These are phyloP conservation scores for Hypericum perforatum DNA, from an alignment of 345 rosid species.

Conservation along the genomic window DNA sequence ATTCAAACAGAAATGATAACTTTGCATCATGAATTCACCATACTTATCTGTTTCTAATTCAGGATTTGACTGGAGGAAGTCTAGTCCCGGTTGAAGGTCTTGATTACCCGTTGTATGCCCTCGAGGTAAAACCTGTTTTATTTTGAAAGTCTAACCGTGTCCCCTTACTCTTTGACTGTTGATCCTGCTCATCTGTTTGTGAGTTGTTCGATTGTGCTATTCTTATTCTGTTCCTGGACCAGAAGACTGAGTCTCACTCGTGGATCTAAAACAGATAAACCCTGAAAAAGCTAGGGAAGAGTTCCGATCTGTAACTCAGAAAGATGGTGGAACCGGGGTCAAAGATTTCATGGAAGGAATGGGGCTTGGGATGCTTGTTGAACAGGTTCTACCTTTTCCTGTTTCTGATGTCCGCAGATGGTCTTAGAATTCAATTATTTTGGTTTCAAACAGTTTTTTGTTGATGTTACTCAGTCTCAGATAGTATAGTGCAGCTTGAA, in stretches of 20 bases:
- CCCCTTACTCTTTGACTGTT: constrained; percentile 1
- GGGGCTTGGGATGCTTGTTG: constrained; percentile 92
- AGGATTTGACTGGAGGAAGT: constrained; percentile 91
- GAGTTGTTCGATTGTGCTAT: neutral
- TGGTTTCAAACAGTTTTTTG: no score
- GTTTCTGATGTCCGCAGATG: no score
- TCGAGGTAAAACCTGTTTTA: constrained; percentile 44
- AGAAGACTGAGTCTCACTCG: constrained; percentile 25
- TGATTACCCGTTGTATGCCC: constrained; percentile 84
- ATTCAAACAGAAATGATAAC: constrained; percentile 1
- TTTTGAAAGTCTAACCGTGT: constrained; percentile 4
- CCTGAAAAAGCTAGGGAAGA: constrained; percentile 97
- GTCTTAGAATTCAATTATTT: no score
- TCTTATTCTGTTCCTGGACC: constrained; percentile 1
- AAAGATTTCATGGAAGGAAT: constrained; percentile 97
- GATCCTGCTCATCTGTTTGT: neutral
- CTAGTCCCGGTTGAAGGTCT: constrained; percentile 89
- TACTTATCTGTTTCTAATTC: constrained; percentile 6
- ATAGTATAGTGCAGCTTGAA: no score
- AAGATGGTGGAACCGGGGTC: constrained; percentile 68
- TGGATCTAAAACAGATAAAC: constrained; percentile 52
- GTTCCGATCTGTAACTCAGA: constrained; percentile 60
- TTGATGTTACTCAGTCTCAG: no score
- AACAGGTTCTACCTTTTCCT: constrained; percentile 50
- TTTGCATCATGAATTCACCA: neutral